A percentile compares a stretch with the other conserved stretches of the same genome.
Evolutionary conservation across 1,284 basidiomycete species (phyloP).

Genomic region (Ceratobasidium sp.): DNA sequence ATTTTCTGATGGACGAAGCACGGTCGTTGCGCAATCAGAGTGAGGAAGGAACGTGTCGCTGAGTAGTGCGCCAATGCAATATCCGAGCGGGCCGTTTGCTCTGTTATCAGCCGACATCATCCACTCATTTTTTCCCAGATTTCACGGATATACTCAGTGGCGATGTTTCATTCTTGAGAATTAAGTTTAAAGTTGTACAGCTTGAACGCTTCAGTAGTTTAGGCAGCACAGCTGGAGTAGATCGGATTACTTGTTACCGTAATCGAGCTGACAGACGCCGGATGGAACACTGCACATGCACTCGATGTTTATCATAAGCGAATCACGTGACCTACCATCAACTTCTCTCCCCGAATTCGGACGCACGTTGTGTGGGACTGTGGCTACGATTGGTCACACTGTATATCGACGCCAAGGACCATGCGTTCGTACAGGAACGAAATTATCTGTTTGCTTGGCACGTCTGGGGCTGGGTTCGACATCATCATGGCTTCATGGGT

Average conservation of each 20-base stretch:
- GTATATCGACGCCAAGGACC: not conserved
- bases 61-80: too few species aligned
- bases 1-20: too few species aligned
- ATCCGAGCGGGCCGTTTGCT: too few species aligned
- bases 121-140: too few species aligned
- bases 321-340: conserved; percentile 36
- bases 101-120: too few species aligned
- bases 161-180: not conserved
- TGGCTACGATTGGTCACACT: conserved; percentile 14
- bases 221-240: not conserved
- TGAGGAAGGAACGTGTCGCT: too few species aligned
- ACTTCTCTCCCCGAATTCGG: not conserved
- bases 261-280: too few species aligned
- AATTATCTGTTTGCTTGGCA: conserved; percentile 23
- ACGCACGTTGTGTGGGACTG: conserved; percentile 20
- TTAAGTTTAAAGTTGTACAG: not conserved
- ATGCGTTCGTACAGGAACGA: conserved; percentile 12
- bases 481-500: not conserved
- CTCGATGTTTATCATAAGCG: not conserved
- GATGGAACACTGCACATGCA: too few species aligned
- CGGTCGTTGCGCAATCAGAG: too few species aligned
- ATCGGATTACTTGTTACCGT: not conserved
- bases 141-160: too few species aligned
- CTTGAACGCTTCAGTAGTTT: not conserved
- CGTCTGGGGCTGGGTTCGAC: conserved; percentile 2